Conservation (phyloP, 129 eudicot genomes). For the Tanacetum coccineum region DNA sequence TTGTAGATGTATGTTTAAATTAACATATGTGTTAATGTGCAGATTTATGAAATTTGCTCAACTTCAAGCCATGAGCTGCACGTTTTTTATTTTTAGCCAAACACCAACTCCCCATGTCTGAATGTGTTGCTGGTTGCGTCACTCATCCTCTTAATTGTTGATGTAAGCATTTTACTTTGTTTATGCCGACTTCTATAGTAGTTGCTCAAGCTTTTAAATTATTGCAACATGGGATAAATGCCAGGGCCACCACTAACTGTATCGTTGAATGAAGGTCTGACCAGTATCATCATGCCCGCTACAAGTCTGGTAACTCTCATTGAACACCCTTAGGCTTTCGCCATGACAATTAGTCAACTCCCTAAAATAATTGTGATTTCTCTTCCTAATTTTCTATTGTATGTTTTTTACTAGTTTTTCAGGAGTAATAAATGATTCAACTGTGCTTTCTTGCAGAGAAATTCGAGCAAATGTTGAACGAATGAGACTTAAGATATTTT, state of each 20-base stretch:
- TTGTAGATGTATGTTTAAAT: not conserved
- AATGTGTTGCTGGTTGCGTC: constrained; percentile 67
- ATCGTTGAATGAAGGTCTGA: constrained; percentile 52
- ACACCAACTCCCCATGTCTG: constrained; percentile 71
- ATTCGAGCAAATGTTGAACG: too few species aligned
- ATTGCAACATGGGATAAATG: constrained; percentile 17
- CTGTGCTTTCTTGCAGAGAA: too few species aligned
- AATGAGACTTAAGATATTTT: too few species aligned
- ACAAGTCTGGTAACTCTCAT: constrained; percentile 40
- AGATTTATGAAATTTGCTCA: constrained; percentile 74
- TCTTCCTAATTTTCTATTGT: too few species aligned
- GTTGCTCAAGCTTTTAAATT: too few species aligned
- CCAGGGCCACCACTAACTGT: constrained; percentile 68
- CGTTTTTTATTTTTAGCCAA: constrained; percentile 26
- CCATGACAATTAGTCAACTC: not conserved
- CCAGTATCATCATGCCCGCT: constrained; percentile 39
- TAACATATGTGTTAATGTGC: constrained; percentile 16
- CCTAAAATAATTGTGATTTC: not conserved
- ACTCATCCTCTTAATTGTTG: constrained; percentile 56
- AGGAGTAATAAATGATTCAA: too few species aligned
- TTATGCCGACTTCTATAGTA: constrained; percentile 3
- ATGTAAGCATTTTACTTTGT: constrained; percentile 12
- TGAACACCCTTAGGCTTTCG: not conserved
- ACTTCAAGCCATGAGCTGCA: constrained; percentile 55
- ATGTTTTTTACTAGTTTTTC: too few species aligned